Evolutionary conservation across 768 basidiomycete species (phyloP), one percentile per base, ranked within the genome.

Genomic region (Strobilomyces confusus): DNA sequence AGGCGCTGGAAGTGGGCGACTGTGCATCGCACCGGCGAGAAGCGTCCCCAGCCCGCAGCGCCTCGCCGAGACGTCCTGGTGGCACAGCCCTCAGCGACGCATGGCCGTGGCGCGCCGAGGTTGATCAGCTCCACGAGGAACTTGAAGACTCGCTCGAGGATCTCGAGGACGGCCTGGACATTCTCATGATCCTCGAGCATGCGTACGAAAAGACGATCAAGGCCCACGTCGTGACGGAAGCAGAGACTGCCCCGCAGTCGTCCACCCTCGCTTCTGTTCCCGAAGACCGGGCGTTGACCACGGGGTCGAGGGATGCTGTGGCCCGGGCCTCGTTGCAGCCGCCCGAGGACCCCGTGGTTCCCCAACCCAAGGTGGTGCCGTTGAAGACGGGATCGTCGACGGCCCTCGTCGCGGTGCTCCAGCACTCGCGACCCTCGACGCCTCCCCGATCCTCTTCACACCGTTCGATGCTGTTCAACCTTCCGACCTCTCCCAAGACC

Each of bases 131-230:
- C 14, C 70, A 74, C 19, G 66, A 68, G 13, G 63, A 77, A 43
- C 65, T 77, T 13, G 66, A 73, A 49, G 73, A 77, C 44, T 71
- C 72, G 15, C 56, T 86, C n/a, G 80, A 82, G 52, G 84, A 87
- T 13, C 77, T 87, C 13, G 78, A 77, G 34, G 85, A 87, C n/a
- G 84, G 84, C 14, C 72, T 88, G 38, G 83, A 89, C 60, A 76
- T 88, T 13, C 75, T 88, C 14, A 76, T 78, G 63, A 81, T 88
- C 45, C 75, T 89, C 38, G 86, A 89, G 64, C 77, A 76, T 25
- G 87, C 87, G 5, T 89, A 85, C 61, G 82, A 86, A 55, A 75
- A 75, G 46, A 84, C 87, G 7, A 71, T 88, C 32, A 76, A 77
- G 30, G 82, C 80, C 3, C 86, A 88, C 63, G 80, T 83, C 36